A percentile compares a stretch with the other conserved stretches of the same genome.
These are phyloP conservation scores for Exophiala sp. DNA, from an alignment of 2,329 filamentous ascomycete genomes.

Conservation along the genomic window DNA sequence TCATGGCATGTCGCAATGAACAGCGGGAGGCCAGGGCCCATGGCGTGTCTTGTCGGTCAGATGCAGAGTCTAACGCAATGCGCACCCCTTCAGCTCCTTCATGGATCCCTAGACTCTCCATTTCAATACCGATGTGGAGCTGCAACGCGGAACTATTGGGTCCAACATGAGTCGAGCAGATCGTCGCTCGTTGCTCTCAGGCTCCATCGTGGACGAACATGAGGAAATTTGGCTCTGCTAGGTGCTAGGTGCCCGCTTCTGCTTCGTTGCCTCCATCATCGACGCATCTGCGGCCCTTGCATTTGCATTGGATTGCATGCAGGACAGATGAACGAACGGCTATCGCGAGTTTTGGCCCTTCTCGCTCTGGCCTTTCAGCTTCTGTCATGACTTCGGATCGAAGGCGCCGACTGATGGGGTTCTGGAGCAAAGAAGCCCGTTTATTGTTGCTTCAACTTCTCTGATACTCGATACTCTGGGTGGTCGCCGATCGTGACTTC, in stretches of 20 bases:
- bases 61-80: constrained; percentile 18
- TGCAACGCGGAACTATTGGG: constrained; percentile 22
- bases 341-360: background rate
- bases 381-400: constrained; percentile 5
- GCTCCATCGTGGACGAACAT: constrained; percentile 24
- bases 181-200: no score
- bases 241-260: constrained; percentile 10
- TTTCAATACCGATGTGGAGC: constrained; percentile 20
- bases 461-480: no score
- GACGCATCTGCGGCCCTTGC: constrained; percentile 14
- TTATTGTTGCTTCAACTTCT: constrained; percentile 6
- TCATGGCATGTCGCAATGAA: constrained; percentile 25
- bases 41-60: constrained; percentile 27
- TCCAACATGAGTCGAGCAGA: constrained; percentile 25
- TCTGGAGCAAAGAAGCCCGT: background rate
- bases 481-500: background rate
- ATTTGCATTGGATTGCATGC: constrained; percentile 1
- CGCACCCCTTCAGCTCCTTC: constrained; percentile 20
- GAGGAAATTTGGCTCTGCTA: constrained; percentile 22
- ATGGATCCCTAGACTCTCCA: constrained; percentile 19
- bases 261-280: constrained; percentile 6
- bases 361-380: background rate
- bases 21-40: constrained; percentile 24
- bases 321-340: background rate
- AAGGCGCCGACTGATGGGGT: background rate